These are phyloP conservation scores for Immersiella caudata DNA, from an alignment of 495 filamentous ascomycete species.

Conservation along the genomic window DNA sequence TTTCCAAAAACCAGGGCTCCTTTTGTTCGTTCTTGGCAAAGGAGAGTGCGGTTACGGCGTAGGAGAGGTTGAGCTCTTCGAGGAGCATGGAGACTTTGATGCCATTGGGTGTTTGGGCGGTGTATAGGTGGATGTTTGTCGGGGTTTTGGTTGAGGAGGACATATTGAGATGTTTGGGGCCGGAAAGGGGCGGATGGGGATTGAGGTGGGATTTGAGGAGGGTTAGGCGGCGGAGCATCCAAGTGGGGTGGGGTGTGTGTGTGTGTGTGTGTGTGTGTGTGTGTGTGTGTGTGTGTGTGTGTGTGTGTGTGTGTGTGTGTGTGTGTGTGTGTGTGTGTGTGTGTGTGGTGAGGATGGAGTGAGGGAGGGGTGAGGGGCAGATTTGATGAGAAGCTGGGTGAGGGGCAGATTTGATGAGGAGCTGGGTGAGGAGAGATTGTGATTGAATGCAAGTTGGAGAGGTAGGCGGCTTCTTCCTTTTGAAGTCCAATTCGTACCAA, in stretches of 20 bases:
- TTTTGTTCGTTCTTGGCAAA: slow-evolving; percentile 74
- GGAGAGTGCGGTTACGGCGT: slow-evolving; percentile 68
- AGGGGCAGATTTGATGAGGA: too few species aligned
- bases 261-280: background rate
- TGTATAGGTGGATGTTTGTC: slow-evolving; percentile 52
- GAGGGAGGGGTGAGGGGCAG: too few species aligned
- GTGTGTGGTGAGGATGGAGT: too few species aligned
- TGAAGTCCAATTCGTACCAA: too few species aligned
- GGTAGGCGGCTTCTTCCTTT: too few species aligned
- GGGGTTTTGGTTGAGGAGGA: slow-evolving; percentile 31
- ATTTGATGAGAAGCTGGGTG: too few species aligned
- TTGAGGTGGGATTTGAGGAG: slow-evolving; percentile 7
- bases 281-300: background rate
- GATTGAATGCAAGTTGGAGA: too few species aligned
- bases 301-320: too few species aligned
- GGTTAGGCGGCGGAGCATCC: slow-evolving; percentile 14
- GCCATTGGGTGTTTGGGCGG: slow-evolving; percentile 69
- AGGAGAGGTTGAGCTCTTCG: slow-evolving; percentile 80
- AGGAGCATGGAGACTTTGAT: slow-evolving; percentile 85
- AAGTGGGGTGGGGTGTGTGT: too few species aligned
- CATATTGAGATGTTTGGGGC: slow-evolving; percentile 19
- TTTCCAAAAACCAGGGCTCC: slow-evolving; percentile 78
- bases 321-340: background rate
- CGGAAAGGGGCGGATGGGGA: background rate
- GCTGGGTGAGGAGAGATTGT: too few species aligned